Evolutionary conservation across 148 eudicot species (phyloP).

Genomic region (Rhododendron griersonianum): DNA sequence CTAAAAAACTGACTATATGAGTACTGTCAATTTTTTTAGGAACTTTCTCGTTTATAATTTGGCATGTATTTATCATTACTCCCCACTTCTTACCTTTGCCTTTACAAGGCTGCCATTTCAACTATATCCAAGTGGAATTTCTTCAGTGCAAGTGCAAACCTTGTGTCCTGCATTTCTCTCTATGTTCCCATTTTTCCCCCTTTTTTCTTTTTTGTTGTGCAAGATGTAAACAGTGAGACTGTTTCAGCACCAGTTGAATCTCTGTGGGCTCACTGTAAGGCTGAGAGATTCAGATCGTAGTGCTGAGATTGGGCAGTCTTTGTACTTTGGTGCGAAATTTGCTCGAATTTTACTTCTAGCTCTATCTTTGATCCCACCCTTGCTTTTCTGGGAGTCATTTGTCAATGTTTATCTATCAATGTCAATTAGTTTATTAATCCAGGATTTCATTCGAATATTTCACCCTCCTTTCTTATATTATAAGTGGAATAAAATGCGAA

Average conservation of each 20-base stretch:
- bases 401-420: neutral
- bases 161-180: neutral
- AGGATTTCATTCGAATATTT: neutral
- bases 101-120: neutral
- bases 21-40: too few species aligned
- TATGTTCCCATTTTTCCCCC: neutral
- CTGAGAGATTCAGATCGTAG: neutral
- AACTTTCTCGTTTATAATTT: too few species aligned
- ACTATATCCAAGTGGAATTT: neutral
- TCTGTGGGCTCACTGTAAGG: neutral
- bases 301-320: slow-evolving; percentile 1
- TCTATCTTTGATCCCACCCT: neutral
- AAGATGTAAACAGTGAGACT: neutral
- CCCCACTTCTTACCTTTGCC: neutral
- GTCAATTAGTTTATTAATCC: neutral
- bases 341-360: neutral
- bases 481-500: neutral
- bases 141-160: too few species aligned
- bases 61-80: neutral
- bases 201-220: neutral
- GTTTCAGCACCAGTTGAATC: neutral
- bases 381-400: neutral
- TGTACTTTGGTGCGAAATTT: neutral
- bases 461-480: neutral
- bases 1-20: neutral